A percentile compares a stretch with the other conserved stretches of the same genome.
Evolutionary conservation across 179 eudicot species (phyloP).

Genomic region (Corrigiola litoralis): DNA sequence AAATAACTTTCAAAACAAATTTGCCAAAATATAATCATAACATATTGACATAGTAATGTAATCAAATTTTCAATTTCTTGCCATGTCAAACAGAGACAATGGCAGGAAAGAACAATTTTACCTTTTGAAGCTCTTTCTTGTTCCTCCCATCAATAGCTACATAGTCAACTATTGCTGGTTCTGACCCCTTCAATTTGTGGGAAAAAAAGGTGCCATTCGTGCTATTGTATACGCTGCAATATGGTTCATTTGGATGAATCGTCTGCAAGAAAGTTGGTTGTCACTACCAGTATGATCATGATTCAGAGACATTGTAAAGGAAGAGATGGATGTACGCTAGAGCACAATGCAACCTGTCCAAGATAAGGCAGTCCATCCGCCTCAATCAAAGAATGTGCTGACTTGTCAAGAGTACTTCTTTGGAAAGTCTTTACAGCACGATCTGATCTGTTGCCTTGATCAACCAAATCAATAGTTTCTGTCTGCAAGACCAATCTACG

Average conservation of each 20-base stretch:
- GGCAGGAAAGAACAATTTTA: conserved; percentile 13
- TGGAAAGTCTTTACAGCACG: conserved; percentile 44
- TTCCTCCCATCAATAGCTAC: conserved; percentile 77
- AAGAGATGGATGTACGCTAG: conserved; percentile 1
- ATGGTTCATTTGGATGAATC: conserved; percentile 55
- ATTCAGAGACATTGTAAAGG: background rate
- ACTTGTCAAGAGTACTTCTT: conserved; percentile 58
- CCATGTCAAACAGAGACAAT: background rate
- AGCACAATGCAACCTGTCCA: conserved; percentile 59
- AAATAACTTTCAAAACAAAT: background rate
- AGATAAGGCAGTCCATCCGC: conserved; percentile 82
- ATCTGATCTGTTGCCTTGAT: conserved; percentile 40
- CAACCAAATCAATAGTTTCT: conserved; percentile 74
- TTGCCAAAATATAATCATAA: background rate
- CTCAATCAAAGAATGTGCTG: conserved; percentile 55
- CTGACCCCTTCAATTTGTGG: conserved; percentile 60
- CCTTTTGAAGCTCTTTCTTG: conserved; percentile 69
- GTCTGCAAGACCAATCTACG: conserved; percentile 47
- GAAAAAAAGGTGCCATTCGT: conserved; percentile 24
- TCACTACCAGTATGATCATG: conserved; percentile 16
- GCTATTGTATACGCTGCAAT: conserved; percentile 56
- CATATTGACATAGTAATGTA: background rate
- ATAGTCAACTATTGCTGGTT: conserved; percentile 69
- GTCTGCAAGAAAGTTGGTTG: conserved; percentile 40
- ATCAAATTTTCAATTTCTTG: background rate